These are phyloP conservation scores for Wickerhamiella qilinensis DNA, from an alignment of 805 yeast genomes.

Conservation along the genomic window DNA sequence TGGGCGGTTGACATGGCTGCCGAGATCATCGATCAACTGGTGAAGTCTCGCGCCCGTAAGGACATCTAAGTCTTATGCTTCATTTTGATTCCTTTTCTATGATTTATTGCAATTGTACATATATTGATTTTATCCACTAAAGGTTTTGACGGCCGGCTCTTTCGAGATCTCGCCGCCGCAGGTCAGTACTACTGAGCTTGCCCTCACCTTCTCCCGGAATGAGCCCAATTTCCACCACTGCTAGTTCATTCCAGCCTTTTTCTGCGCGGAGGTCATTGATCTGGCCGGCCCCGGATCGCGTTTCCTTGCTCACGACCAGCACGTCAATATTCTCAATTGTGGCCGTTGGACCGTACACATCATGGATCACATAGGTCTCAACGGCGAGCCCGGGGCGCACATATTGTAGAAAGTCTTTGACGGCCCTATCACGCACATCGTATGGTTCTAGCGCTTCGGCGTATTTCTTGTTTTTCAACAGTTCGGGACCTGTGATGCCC, in stretches of 20 bases:
- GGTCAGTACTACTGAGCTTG: slow-evolving; percentile 73
- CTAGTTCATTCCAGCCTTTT: slow-evolving; percentile 37
- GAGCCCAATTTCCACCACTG: slow-evolving; percentile 46
- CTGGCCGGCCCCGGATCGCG: slow-evolving; percentile 53
- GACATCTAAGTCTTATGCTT: too few species aligned
- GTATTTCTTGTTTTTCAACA: slow-evolving; percentile 61
- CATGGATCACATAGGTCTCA: slow-evolving; percentile 51
- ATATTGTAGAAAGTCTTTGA: slow-evolving; percentile 32
- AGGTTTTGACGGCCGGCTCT: too few species aligned
- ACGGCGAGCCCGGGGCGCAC: slow-evolving; percentile 32
- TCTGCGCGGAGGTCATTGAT: slow-evolving; percentile 52
- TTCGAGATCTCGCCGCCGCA: slow-evolving; percentile 32
- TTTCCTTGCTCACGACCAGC: slow-evolving; percentile 67
- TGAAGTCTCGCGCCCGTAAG: too few species aligned
- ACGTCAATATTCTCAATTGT: slow-evolving; percentile 56
- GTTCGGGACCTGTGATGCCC: slow-evolving; percentile 67
- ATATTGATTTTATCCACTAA: too few species aligned
- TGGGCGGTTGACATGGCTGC: slow-evolving; percentile 36
- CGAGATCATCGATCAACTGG: slow-evolving; percentile 9
- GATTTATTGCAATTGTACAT: too few species aligned
- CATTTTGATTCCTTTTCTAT: too few species aligned
- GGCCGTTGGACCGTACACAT: slow-evolving; percentile 91
- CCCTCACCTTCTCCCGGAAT: slow-evolving; percentile 33
- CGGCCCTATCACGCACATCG: slow-evolving; percentile 32
- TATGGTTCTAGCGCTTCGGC: slow-evolving; percentile 47